These are phyloP conservation scores for Centaurea solstitialis DNA, from an alignment of 129 eudicot genomes.

Conservation along the genomic window DNA sequence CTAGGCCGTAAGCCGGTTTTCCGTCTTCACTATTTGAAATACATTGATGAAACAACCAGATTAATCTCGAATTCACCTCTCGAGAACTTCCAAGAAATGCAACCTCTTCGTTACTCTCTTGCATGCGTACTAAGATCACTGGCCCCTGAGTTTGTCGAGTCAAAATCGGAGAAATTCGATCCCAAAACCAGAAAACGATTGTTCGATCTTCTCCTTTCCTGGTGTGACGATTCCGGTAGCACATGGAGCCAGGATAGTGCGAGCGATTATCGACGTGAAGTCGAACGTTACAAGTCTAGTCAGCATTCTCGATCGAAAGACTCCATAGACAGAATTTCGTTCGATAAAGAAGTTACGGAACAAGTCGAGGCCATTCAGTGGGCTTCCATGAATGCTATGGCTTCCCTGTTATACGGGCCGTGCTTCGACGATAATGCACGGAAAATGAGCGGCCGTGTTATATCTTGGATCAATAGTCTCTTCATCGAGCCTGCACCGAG, in stretches of 20 bases:
- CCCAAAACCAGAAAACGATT: constrained; percentile 80
- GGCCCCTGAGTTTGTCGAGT: constrained; percentile 97
- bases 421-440: constrained; percentile 99
- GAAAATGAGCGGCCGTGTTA: constrained; percentile 97
- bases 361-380: constrained; percentile 98
- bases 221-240: constrained; percentile 90
- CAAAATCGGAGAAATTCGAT: constrained; percentile 95
- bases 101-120: constrained; percentile 94
- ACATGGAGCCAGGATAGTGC: constrained; percentile 94
- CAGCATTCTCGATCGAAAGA: constrained; percentile 95
- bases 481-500: constrained; percentile 96
- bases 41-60: constrained; percentile 90
- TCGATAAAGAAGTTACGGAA: constrained; percentile 86
- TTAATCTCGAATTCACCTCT: constrained; percentile 58
- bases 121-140: constrained; percentile 86
- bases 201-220: constrained; percentile 90
- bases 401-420: constrained; percentile 93
- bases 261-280: constrained; percentile 93
- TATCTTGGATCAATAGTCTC: constrained; percentile 96
- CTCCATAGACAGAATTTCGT: constrained; percentile 84
- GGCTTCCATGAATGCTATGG: constrained; percentile 99
- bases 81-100: constrained; percentile 87
- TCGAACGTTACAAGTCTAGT: constrained; percentile 86
- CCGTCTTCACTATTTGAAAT: constrained; percentile 88
- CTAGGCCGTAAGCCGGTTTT: constrained; percentile 93